phyloP scores from a whole-genome alignment of 768 basidiomycete genomes.

The Russula vinacea region DNA sequence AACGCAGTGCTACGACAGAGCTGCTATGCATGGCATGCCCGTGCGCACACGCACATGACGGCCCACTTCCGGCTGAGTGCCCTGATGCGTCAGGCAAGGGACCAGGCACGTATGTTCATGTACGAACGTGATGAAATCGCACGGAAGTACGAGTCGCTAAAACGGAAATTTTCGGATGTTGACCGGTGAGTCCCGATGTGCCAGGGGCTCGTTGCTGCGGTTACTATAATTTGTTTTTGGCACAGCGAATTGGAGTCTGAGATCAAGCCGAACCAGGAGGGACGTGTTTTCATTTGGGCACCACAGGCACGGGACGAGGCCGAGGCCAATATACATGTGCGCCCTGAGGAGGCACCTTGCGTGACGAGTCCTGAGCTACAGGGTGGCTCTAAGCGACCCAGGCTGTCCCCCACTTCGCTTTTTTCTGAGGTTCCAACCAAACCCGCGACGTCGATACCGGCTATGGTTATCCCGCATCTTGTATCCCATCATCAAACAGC shows the following conservation, averaged over 20 bases:
- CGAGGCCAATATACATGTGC: not conserved
- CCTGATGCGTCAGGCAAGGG: slow-evolving; percentile 10
- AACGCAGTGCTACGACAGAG: slow-evolving; percentile 20
- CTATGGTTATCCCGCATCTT: slow-evolving; percentile 25
- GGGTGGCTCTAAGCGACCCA: slow-evolving; percentile 18
- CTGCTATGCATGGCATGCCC: slow-evolving; percentile 25
- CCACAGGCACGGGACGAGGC: not conserved
- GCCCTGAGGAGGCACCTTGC: too few species aligned
- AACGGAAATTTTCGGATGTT: slow-evolving; percentile 28
- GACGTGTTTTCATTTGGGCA: not conserved
- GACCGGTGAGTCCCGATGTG: slow-evolving; percentile 20
- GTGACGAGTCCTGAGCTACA: too few species aligned
- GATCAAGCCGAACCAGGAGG: not conserved
- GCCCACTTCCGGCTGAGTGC: slow-evolving; percentile 13
- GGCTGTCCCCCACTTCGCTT: not conserved
- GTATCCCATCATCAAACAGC: not conserved
- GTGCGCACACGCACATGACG: slow-evolving; percentile 21
- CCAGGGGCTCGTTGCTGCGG: not conserved
- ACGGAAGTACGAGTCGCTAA: slow-evolving; percentile 23
- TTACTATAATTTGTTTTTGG: not conserved
- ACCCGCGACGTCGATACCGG: slow-evolving; percentile 12
- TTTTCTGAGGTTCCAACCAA: not conserved
- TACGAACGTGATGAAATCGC: slow-evolving; percentile 24
- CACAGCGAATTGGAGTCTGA: not conserved
- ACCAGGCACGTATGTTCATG: slow-evolving; percentile 9